Evolutionary conservation across 345 rosid genomes (phyloP), one percentile per base, ranked within the genome.

Genomic region (Rhodamnia argentea): DNA sequence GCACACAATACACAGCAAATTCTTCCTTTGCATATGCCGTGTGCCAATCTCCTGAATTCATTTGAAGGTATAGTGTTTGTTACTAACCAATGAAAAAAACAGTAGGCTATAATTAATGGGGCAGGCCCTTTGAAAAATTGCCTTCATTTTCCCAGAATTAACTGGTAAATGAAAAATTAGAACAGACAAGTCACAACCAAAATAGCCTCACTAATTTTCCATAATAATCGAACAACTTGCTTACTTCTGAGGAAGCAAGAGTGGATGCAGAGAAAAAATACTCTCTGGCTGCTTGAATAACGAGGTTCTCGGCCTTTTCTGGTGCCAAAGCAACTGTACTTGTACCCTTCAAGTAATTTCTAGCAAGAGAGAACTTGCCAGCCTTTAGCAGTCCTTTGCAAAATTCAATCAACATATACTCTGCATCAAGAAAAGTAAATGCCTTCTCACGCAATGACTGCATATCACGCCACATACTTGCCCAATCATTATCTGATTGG

Each of bases 401-500:
- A 91, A 96, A 97, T 89, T 97, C 99, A 81, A 91, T 90, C 87
- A 97, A 88, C 95, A 97, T 93, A 82, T 92, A 96, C 89, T 97
- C 99, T 64, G 92, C 94, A 86, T 97, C 97, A 59, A 97, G 92
- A 89, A 95, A 97, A 85, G 95, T 91, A 93, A 97, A 95, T 86
- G 98, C 99, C 92, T 94, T 97, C 88, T 96, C 98, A 84, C 86
- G 93, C 90, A 96, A 88, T 84, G 87, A 93, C 87, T 91, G 98
- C 93, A 97, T 87, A 90, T 97, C 98, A 75, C 94, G 95, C 99
- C 99, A 97, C 99, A 97, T 92, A 93, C 90, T 95, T 83, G 99
- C 94, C 99, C 99, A 97, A 86, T 96, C 99, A 91, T 93, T 95
- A 94, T 97, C 99, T 86, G 98, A 92, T 74, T 93, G 93, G 29